These are phyloP conservation scores for Cercospora sp. DNA, from an alignment of 2,329 filamentous ascomycete species.

Conservation along the genomic window DNA sequence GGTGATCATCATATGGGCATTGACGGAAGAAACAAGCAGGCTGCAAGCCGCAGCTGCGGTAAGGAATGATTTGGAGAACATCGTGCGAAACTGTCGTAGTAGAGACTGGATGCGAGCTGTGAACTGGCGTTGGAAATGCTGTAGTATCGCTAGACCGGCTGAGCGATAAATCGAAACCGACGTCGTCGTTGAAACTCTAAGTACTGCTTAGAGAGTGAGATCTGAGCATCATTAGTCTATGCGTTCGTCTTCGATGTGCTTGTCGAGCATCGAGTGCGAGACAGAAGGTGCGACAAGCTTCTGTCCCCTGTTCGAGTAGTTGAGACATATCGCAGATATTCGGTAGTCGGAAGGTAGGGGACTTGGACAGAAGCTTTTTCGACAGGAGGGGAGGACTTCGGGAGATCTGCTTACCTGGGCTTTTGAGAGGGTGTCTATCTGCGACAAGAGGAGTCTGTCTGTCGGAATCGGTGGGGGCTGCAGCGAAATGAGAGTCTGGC, in stretches of 20 bases:
- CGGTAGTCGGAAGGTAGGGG: slow-evolving; percentile 1
- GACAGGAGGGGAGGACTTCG: not conserved
- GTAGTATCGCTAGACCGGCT: slow-evolving; percentile 30
- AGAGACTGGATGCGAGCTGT: slow-evolving; percentile 27
- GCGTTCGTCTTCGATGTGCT: not conserved
- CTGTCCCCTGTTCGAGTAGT: not conserved
- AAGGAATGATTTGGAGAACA: slow-evolving; percentile 27
- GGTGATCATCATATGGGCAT: slow-evolving; percentile 73
- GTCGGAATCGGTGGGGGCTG: slow-evolving; percentile 13
- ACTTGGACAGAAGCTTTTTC: not conserved
- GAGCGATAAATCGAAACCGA: slow-evolving; percentile 18
- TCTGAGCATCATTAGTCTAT: not conserved
- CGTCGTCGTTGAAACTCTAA: not conserved
- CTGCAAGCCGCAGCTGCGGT: slow-evolving; percentile 23
- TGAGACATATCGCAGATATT: slow-evolving; percentile 9
- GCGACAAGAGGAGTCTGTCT: slow-evolving; percentile 14
- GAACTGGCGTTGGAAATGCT: slow-evolving; percentile 21
- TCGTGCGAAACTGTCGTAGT: slow-evolving; percentile 20
- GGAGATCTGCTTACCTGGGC: slow-evolving; percentile 19
- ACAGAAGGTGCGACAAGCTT: not conserved
- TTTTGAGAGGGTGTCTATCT: slow-evolving; percentile 13
- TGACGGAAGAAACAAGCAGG: slow-evolving; percentile 35
- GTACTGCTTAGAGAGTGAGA: slow-evolving; percentile 1
- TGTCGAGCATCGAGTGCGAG: slow-evolving; percentile 7
- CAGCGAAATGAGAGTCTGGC: slow-evolving; percentile 30